Conservation (phyloP, 768 basidiomycete species). For the Boletus vermiculosoides region DNA sequence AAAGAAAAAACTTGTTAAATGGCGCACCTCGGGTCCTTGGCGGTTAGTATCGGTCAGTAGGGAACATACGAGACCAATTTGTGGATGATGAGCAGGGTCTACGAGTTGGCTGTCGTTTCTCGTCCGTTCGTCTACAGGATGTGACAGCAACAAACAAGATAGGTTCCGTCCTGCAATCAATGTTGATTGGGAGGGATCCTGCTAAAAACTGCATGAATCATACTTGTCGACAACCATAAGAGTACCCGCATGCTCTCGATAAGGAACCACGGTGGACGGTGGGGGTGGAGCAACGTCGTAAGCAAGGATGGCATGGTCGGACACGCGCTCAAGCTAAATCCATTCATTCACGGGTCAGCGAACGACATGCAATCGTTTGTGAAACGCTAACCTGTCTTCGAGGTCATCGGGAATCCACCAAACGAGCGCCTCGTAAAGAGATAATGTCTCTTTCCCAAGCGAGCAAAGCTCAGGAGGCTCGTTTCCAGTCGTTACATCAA, state of each 20-base stretch:
- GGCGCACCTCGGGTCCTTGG: slow-evolving; percentile 41
- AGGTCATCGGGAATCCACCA: slow-evolving; percentile 46
- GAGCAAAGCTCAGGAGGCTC: slow-evolving; percentile 22
- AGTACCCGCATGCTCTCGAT: slow-evolving; percentile 49
- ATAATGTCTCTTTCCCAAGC: slow-evolving; percentile 43
- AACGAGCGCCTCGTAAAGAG: slow-evolving; percentile 54
- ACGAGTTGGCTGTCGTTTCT: slow-evolving; percentile 18
- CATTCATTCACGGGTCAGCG: neutral
- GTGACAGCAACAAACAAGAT: slow-evolving; percentile 43
- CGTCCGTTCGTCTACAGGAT: slow-evolving; percentile 27
- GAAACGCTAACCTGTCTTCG: slow-evolving; percentile 33
- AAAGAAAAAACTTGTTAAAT: neutral
- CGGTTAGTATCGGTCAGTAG: slow-evolving; percentile 45
- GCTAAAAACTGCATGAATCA: slow-evolving; percentile 2
- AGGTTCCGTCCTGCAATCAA: slow-evolving; percentile 41
- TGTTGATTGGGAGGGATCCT: slow-evolving; percentile 6
- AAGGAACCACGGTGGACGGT: slow-evolving; percentile 54
- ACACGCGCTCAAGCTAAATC: slow-evolving; percentile 39
- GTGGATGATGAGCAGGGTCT: slow-evolving; percentile 35
- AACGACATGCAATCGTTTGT: neutral
- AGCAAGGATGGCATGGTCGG: slow-evolving; percentile 42
- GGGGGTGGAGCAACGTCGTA: slow-evolving; percentile 46
- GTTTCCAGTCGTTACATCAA: slow-evolving; percentile 29
- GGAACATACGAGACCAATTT: slow-evolving; percentile 50
- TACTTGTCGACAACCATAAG: slow-evolving; percentile 50